Base-by-base conservation (phyloP, 23 red algal species). In the Agarophyton chilense region DNA sequence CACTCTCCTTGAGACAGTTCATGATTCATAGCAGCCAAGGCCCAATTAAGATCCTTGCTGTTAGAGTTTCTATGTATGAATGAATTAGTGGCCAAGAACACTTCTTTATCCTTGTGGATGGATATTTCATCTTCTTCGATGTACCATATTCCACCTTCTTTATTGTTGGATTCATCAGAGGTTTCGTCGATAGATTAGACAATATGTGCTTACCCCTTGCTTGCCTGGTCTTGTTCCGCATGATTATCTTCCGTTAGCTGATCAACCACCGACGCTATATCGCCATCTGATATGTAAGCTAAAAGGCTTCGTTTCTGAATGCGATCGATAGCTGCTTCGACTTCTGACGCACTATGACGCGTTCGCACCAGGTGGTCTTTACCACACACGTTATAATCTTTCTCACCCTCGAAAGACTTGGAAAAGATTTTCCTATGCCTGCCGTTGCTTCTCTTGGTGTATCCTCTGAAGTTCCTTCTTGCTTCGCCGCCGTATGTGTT, bases 31-130 rank as follows among this genome's bases (percentile, higher is more conserved):
- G 5, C n/a, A 10, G 47, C 76, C 50, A 80, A 39, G 14, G 24
- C 76, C 4, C 8, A 10, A 0, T 80, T 0, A 34, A 80, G 0
- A 57, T 80, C 76, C 19, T n/a, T 57, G 24, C 49, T 58, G 76
- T 33, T 32, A 0, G 76, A 12, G 16, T 11, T 80, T 16, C 80
- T 57, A 26, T 64, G 47, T 84, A 84, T 10, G 40, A 84, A 84
- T 5, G 80, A 21, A 25, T 26, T 6, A 50, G 43, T 71, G 17
- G 80, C 76, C 49, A 80, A 60, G 0, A 33, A 50, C 25, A 56
- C 0, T 38, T 80, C 76, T 8, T 58, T 29, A 32, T 24, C 51
- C 35, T 80, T 56, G n/a, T 80, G 76, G 16, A 41, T 33, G 17
- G 13, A 25, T 10, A 78, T 32, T 12, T 21, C 34, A 51, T 78